phyloP scores from a whole-genome alignment of 129 eudicot species.

The Flaveria linearis region DNA sequence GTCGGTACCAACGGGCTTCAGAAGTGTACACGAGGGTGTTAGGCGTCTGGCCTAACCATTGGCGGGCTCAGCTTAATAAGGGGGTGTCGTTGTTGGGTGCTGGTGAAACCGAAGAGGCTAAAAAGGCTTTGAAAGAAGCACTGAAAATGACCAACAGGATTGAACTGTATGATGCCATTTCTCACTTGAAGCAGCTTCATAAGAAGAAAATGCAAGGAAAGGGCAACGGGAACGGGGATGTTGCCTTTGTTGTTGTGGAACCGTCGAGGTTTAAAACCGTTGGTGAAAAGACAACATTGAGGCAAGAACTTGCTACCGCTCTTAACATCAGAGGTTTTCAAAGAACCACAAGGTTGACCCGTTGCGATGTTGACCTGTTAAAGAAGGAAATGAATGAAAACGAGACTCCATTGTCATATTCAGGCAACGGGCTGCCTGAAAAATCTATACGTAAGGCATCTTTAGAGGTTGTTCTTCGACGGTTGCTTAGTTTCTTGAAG shows the following conservation, averaged over 20 bases:
- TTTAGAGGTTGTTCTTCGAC: slow-evolving; percentile 71
- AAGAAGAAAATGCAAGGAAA: slow-evolving; percentile 76
- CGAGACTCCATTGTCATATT: slow-evolving; percentile 71
- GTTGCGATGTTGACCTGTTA: slow-evolving; percentile 76
- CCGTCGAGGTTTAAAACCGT: slow-evolving; percentile 66
- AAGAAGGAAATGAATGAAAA: slow-evolving; percentile 85
- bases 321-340: slow-evolving; percentile 80
- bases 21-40: slow-evolving; percentile 96
- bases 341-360: slow-evolving; percentile 74
- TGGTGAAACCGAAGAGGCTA: slow-evolving; percentile 94
- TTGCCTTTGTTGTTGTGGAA: slow-evolving; percentile 62
- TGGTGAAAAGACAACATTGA: slow-evolving; percentile 73
- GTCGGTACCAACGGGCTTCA: slow-evolving; percentile 95
- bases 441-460: slow-evolving; percentile 92
- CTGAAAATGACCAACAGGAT: slow-evolving; percentile 95
- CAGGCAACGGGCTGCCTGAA: slow-evolving; percentile 83
- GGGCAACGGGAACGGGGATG: slow-evolving; percentile 66
- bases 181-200: slow-evolving; percentile 91
- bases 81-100: slow-evolving; percentile 97
- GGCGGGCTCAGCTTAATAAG: slow-evolving; percentile 94
- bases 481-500: slow-evolving; percentile 76
- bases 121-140: slow-evolving; percentile 88
- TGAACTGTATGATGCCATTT: slow-evolving; percentile 84
- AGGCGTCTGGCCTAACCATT: slow-evolving; percentile 92
- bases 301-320: slow-evolving; percentile 77